These are phyloP conservation scores for Pigoraptor vietnamica DNA, from an alignment of 78 protist genomes.

Conservation along the genomic window DNA sequence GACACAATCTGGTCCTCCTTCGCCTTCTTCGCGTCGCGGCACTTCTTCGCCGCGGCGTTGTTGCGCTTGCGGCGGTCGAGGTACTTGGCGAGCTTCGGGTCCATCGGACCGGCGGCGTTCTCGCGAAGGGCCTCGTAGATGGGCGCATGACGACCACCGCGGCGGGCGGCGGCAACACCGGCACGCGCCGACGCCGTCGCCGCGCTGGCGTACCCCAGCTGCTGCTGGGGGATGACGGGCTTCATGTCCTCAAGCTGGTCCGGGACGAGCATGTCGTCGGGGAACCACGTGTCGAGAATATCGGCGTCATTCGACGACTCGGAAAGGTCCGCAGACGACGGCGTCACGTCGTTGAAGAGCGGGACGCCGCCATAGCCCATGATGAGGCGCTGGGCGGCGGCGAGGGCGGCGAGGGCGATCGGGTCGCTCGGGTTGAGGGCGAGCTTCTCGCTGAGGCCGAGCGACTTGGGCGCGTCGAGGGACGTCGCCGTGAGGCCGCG, in stretches of 20 bases:
- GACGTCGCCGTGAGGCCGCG: neutral
- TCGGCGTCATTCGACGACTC: neutral
- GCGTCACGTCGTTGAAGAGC: too few relatives aligned
- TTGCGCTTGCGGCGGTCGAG: neutral
- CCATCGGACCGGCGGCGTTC: neutral
- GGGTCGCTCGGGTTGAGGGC: neutral
- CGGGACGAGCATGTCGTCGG: neutral
- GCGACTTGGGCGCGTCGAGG: neutral
- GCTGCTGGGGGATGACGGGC: too few relatives aligned
- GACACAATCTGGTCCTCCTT: neutral
- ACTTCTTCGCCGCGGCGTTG: neutral
- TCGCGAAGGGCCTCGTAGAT: neutral
- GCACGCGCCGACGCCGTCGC: neutral
- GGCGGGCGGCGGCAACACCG: neutral
- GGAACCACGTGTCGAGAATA: neutral
- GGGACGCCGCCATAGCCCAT: neutral
- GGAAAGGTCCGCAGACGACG: neutral
- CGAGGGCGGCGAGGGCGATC: neutral
- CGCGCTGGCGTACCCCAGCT: neutral
- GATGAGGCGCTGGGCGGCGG: neutral
- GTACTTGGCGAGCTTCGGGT: neutral
- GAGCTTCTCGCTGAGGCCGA: neutral
- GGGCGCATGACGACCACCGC: neutral
- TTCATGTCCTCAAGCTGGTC: neutral
- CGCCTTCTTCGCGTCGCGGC: neutral